Evolutionary conservation across 352 stramenopile species (phyloP).

Genomic region (Globisporangium abappressorium): DNA sequence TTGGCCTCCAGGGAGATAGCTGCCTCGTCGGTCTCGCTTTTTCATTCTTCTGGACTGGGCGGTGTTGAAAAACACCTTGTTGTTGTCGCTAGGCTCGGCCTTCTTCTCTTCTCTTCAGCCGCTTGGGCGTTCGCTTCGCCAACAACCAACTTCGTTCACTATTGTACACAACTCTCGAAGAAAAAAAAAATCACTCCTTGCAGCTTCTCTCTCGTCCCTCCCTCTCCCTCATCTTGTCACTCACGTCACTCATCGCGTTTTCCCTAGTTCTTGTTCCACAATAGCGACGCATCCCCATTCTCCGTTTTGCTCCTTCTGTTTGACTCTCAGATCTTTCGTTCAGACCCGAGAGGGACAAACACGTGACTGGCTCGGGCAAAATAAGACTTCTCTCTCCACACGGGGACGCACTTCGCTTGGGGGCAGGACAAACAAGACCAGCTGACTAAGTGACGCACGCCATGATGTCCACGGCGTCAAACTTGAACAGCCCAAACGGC

Average conservation of each 20-base stretch:
- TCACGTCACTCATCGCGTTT: not conserved
- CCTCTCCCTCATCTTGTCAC: slow-evolving; percentile 1
- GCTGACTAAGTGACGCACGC: slow-evolving; percentile 70
- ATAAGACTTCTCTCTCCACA: not conserved
- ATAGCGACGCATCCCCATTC: not conserved
- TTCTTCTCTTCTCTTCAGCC: slow-evolving; percentile 15
- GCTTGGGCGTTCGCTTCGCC: slow-evolving; percentile 1
- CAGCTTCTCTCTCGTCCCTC: slow-evolving; percentile 6
- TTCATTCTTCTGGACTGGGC: slow-evolving; percentile 30
- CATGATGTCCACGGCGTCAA: slow-evolving; percentile 87
- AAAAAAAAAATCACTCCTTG: slow-evolving; percentile 33
- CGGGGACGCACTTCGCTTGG: not conserved
- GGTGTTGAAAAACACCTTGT: slow-evolving; percentile 90
- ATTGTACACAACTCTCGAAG: slow-evolving; percentile 40
- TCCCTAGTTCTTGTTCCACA: not conserved
- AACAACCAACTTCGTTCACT: slow-evolving; percentile 26
- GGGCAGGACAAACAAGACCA: not conserved
- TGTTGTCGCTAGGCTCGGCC: slow-evolving; percentile 19
- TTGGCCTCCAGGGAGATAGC: not conserved
- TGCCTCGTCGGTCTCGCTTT: slow-evolving; percentile 18
- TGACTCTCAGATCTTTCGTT: not conserved
- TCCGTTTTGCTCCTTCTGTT: not conserved
- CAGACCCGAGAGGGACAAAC: not conserved
- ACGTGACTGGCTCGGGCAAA: not conserved
- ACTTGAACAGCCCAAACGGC: slow-evolving; percentile 67